phyloP scores from a whole-genome alignment of 2,329 filamentous ascomycete genomes.

The Cladophialophora chaetospira region DNA sequence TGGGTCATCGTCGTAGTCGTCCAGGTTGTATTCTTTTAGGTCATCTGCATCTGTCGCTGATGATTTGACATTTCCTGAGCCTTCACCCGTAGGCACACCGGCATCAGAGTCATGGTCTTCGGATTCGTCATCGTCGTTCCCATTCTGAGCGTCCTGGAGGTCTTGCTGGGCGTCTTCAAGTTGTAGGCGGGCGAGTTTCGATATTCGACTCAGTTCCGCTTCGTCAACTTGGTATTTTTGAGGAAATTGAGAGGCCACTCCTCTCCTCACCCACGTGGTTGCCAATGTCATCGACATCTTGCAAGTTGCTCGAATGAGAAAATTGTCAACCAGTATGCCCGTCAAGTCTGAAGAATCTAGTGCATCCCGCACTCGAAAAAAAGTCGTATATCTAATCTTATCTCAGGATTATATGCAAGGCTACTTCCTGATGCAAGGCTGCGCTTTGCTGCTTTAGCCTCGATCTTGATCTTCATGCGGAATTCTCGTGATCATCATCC shows the following conservation, averaged over 20 bases:
- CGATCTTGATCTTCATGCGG: background rate
- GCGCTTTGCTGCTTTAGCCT: constrained; percentile 15
- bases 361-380: constrained; percentile 12
- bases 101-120: constrained; percentile 32
- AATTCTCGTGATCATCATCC: background rate
- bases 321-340: too few species aligned
- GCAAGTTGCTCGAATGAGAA: background rate
- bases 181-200: constrained; percentile 72
- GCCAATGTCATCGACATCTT: constrained; percentile 72
- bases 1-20: constrained; percentile 85
- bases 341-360: too few species aligned
- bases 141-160: constrained; percentile 49
- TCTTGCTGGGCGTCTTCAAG: constrained; percentile 91
- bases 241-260: constrained; percentile 74
- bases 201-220: constrained; percentile 73
- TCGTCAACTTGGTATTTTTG: constrained; percentile 75
- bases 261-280: constrained; percentile 73
- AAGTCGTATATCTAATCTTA: constrained; percentile 15
- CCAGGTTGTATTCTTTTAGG: constrained; percentile 92
- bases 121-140: constrained; percentile 42
- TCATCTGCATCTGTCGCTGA: constrained; percentile 72
- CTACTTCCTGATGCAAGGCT: constrained; percentile 3
- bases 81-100: constrained; percentile 23
- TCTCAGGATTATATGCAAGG: constrained; percentile 1
- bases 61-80: constrained; percentile 3